Base-by-base conservation (phyloP, 148 eudicot genomes). In the Silene latifolia region DNA sequence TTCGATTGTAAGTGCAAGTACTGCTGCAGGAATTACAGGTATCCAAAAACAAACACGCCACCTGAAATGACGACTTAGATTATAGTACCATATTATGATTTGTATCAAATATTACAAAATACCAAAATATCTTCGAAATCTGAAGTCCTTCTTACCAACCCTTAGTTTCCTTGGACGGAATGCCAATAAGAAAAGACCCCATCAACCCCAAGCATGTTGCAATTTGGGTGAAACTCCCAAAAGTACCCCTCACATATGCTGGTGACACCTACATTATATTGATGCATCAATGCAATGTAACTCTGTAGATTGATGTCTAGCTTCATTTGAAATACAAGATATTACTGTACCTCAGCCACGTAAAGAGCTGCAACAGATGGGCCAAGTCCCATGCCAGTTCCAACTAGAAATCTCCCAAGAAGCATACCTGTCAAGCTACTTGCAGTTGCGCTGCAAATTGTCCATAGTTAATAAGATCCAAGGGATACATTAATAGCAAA, bases 31-130 rank as follows among this genome's bases (percentile, higher is more conserved):
- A 77, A 93, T 75, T 72, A 82, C 80, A 61, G 97, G 87, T 77
- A 86, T 86, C 98, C 95, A 89, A 78, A 93, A 93, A 80, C 98
- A 93, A 76, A 88, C 80, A 76, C 98, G 88, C 97, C 98, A 91
- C 98, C 98, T 93, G 82, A 79, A 25, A 25, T 35, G 56, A 76
- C 5, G 66, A 69, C 58, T 32, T 9, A 71, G 27, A 64, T 21
- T 65, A 76, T 23, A 44, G 42, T 42, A 24, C 24, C 13, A 24
- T 4, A 12, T 0, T 13, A 9, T 51, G 56, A 51, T 51, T 51
- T 64, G 62, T 44, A 74, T 27, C 7, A 35, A 58, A 76, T 46
- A 67, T 8, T 35, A 32, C 14, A 46, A 23, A 72, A 35, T 21
- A 48, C 19, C 19, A 47, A 5, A 67, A 20, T 10, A 44, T 32